phyloP scores from a whole-genome alignment of 2,329 filamentous ascomycete genomes.

The Scleromitrula shiraiana region DNA sequence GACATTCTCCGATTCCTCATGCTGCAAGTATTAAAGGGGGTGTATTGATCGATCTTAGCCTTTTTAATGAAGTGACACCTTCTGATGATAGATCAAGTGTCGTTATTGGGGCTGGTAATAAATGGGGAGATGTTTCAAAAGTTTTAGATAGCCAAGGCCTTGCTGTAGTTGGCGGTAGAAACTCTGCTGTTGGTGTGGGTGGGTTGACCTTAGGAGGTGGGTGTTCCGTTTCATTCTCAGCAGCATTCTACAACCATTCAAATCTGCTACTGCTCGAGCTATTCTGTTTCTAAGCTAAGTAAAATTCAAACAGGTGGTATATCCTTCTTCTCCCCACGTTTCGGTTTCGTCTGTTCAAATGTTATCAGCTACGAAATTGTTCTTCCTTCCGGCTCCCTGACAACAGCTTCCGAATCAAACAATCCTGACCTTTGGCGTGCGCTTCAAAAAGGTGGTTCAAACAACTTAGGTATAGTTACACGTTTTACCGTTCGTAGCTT shows the following conservation, averaged over 20 bases:
- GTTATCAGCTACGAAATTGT: conserved; percentile 15
- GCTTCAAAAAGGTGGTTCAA: conserved; percentile 17
- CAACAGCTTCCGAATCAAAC: conserved; percentile 7
- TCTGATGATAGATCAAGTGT: conserved; percentile 21
- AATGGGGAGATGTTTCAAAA: conserved; percentile 29
- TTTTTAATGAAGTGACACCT: conserved; percentile 22
- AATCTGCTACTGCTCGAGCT: conserved; percentile 39
- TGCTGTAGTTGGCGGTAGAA: conserved; percentile 33
- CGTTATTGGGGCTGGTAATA: conserved; percentile 31
- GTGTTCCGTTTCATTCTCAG: background rate
- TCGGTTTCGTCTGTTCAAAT: conserved; percentile 17
- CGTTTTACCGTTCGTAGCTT: conserved; percentile 10
- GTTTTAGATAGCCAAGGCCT: conserved; percentile 24
- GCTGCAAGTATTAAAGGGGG: conserved; percentile 43
- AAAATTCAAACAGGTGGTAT: conserved; percentile 10
- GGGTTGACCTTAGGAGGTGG: conserved; percentile 19
- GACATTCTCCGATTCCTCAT: conserved; percentile 30
- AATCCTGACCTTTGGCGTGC: conserved; percentile 14
- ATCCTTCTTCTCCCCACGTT: conserved; percentile 16
- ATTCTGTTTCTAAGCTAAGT: background rate
- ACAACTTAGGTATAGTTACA: conserved; percentile 17
- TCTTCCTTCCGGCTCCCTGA: conserved; percentile 12
- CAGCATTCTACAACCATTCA: conserved; percentile 24
- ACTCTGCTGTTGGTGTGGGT: conserved; percentile 20
- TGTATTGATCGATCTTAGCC: conserved; percentile 40